Conservation (phyloP, 148 eudicot genomes). For the Chenopodium berlandieri region DNA sequence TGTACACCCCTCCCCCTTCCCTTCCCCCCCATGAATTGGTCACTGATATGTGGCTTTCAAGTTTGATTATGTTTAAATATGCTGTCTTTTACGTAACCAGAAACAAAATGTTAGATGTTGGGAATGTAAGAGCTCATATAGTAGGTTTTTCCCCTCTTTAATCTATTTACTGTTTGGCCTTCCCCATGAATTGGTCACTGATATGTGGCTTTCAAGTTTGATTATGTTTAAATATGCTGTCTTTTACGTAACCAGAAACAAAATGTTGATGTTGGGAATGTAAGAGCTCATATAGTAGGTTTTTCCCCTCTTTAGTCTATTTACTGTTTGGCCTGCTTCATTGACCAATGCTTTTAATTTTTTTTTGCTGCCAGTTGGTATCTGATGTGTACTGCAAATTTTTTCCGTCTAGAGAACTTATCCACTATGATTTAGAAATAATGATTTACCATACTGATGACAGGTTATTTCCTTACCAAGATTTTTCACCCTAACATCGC, state of each 20-base stretch:
- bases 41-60: neutral
- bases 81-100: neutral
- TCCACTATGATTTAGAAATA: neutral
- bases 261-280: neutral
- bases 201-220: neutral
- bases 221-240: neutral
- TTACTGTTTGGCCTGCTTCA: neutral
- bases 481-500: constrained; percentile 93
- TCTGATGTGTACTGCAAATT: neutral
- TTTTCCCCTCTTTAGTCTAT: neutral
- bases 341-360: neutral
- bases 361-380: neutral
- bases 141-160: neutral
- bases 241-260: too few species aligned
- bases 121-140: neutral
- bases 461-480: constrained; percentile 93
- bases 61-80: neutral
- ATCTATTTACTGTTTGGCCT: neutral
- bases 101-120: neutral
- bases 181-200: neutral
- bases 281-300: neutral
- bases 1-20: too few species aligned
- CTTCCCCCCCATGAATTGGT: neutral
- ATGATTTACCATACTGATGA: neutral
- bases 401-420: neutral